A percentile compares a stretch with the other conserved stretches of the same genome.
These are phyloP conservation scores for Kalanchoe fedtschenkoi DNA, from an alignment of 164 flowering plant genomes.

Conservation along the genomic window DNA sequence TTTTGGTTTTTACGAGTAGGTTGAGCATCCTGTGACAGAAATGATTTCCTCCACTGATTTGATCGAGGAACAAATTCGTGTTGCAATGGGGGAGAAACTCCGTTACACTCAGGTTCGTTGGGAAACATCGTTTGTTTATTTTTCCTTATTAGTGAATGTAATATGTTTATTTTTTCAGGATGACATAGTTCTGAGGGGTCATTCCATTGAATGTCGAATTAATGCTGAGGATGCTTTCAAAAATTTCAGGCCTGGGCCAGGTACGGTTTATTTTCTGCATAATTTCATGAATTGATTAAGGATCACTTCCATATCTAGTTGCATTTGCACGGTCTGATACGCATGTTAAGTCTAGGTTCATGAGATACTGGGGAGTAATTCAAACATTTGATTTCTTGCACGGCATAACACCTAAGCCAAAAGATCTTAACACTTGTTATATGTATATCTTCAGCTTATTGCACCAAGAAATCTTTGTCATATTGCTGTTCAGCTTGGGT, in stretches of 20 bases:
- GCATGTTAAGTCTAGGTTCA: neutral
- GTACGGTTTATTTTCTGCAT: constrained; percentile 22
- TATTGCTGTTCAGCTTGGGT: no score
- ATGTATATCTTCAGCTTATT: no score
- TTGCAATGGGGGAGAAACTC: constrained; percentile 85
- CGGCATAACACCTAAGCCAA: neutral
- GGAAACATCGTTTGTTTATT: neutral
- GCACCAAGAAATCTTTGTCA: no score
- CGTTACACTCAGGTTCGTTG: constrained; percentile 64
- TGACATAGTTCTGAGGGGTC: constrained; percentile 94
- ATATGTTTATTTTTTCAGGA: constrained; percentile 39
- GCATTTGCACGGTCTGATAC: neutral
- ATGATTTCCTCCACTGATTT: constrained; percentile 94
- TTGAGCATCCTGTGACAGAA: constrained; percentile 98
- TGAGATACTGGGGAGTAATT: no score
- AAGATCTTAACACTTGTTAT: neutral
- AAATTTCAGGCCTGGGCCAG: constrained; percentile 95
- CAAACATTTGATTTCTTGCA: neutral
- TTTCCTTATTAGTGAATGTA: neutral
- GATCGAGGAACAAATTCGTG: constrained; percentile 96
- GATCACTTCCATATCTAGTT: neutral
- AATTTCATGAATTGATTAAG: neutral
- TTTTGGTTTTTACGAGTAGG: constrained; percentile 36
- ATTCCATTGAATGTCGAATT: constrained; percentile 97
- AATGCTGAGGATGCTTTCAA: constrained; percentile 99